phyloP scores from a whole-genome alignment of 306 rosid genomes.

The Cicer arietinum region DNA sequence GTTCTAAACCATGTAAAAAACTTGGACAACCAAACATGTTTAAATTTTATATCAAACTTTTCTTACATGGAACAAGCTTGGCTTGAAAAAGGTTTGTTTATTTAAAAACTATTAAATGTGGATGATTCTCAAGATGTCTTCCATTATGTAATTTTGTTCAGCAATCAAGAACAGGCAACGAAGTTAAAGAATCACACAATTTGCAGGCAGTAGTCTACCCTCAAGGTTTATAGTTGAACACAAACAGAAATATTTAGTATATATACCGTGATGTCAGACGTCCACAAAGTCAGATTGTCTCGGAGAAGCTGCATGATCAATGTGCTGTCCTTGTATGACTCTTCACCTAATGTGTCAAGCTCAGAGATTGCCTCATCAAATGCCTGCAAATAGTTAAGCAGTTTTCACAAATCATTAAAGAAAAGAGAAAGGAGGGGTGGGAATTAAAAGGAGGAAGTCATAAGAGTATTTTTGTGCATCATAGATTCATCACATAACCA shows the following conservation, averaged over 20 bases:
- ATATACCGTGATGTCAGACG: constrained; percentile 82
- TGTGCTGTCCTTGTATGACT: constrained; percentile 96
- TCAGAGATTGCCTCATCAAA: constrained; percentile 95
- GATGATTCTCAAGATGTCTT: constrained; percentile 12
- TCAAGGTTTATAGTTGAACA: neutral
- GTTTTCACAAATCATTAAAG: constrained; percentile 1
- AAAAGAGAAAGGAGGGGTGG: neutral
- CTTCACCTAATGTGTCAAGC: constrained; percentile 93
- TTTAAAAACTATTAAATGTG: neutral
- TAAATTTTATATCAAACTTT: neutral
- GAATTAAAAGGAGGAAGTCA: neutral
- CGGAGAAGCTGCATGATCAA: constrained; percentile 98
- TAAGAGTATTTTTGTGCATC: neutral
- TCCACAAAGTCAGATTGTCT: constrained; percentile 95
- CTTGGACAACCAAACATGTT: constrained; percentile 18
- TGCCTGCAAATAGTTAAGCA: constrained; percentile 58
- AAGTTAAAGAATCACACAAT: neutral
- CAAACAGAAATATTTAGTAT: constrained; percentile 4
- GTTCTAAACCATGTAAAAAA: neutral
- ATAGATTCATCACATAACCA: neutral
- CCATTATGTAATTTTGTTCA: neutral
- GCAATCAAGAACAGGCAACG: neutral
- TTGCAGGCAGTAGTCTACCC: neutral
- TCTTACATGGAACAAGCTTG: neutral
- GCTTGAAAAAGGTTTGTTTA: neutral